Evolutionary conservation across 2,329 filamentous ascomycete species (phyloP), one percentile per base, ranked within the genome.

Genomic region (Aureobasidium subglaciale): DNA sequence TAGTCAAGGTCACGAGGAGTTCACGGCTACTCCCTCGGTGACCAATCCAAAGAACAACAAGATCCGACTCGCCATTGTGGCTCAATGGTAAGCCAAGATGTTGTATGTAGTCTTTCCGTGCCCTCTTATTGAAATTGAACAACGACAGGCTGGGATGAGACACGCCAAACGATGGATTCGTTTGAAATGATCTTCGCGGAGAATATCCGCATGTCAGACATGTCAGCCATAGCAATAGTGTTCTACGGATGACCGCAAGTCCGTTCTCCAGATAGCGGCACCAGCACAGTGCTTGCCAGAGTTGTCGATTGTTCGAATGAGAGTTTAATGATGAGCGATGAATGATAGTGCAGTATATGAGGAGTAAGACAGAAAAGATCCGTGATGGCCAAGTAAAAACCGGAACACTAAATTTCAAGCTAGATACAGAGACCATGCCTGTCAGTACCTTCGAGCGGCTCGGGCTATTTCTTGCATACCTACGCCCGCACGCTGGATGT

Each of bases 121-220:
- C 20, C 35, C 24, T 29, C 34, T 29, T 5, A 15, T 52, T 22
- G 10, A 32, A 30, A 52, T n/a, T 22, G n/a, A 20, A 20, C 48
- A 30, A 52, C 35, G 30, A 52, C 48, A 52, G 48, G 35, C 35
- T 52, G 48, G 16, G 22, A 38, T 30, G 48, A 41, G 22, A 52
- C 35, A 41, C 29, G 34, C 48, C 48, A 52, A 22, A 11, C n/a
- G 15, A 52, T 13, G 25, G 48, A n/a, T 24, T 49, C 32, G 25
- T 37, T 16, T 29, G 30, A 8, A 22, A 18, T 13, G 18, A 24
- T 49, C 30, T 16, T 49, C 16, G 29, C 18, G 45, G 15, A 49
- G 6, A 37, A 11, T 24, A 7, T 37, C 34, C 10, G 46, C 32
- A 38, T 38, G 15, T 50, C 32, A 38, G 32, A 16, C 22, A 38